These are phyloP conservation scores for Cystobasidium slooffiae DNA, from an alignment of 1,284 basidiomycete species.

Conservation along the genomic window DNA sequence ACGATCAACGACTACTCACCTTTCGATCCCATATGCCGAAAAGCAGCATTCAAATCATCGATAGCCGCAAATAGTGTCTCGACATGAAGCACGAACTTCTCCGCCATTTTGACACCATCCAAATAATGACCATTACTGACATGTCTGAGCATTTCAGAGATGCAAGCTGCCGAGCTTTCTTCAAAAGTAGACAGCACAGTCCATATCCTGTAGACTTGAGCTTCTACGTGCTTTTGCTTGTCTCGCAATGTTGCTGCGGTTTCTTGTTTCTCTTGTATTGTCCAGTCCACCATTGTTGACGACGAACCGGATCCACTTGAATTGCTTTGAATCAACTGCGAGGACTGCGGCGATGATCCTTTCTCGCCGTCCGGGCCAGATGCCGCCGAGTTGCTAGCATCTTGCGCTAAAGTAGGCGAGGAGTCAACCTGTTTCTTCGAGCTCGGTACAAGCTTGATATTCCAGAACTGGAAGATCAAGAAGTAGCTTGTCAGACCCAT, in stretches of 20 bases:
- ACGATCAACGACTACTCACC: slow-evolving; percentile 63
- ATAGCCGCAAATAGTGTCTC: slow-evolving; percentile 97
- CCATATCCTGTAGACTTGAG: slow-evolving; percentile 98
- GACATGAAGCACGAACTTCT: slow-evolving; percentile 97
- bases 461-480: slow-evolving; percentile 78
- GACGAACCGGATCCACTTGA: slow-evolving; percentile 23
- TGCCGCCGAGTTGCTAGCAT: not conserved
- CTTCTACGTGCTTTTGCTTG: slow-evolving; percentile 92
- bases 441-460: slow-evolving; percentile 83
- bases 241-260: slow-evolving; percentile 83
- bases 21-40: slow-evolving; percentile 78
- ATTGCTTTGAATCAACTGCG: slow-evolving; percentile 55
- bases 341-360: slow-evolving; percentile 55
- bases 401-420: slow-evolving; percentile 4
- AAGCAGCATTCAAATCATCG: slow-evolving; percentile 91
- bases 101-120: slow-evolving; percentile 96
- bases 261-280: slow-evolving; percentile 71
- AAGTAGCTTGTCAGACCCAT: not conserved
- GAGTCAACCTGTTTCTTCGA: slow-evolving; percentile 27
- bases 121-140: slow-evolving; percentile 96
- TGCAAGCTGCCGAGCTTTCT: slow-evolving; percentile 98
- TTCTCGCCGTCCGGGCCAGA: not conserved
- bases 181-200: slow-evolving; percentile 98
- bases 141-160: slow-evolving; percentile 96
- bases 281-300: slow-evolving; percentile 45